A percentile compares a stretch with the other conserved stretches of the same genome.
These are phyloP conservation scores for Apiotrichum laibachii DNA, from an alignment of 1,284 basidiomycete species.

Conservation along the genomic window DNA sequence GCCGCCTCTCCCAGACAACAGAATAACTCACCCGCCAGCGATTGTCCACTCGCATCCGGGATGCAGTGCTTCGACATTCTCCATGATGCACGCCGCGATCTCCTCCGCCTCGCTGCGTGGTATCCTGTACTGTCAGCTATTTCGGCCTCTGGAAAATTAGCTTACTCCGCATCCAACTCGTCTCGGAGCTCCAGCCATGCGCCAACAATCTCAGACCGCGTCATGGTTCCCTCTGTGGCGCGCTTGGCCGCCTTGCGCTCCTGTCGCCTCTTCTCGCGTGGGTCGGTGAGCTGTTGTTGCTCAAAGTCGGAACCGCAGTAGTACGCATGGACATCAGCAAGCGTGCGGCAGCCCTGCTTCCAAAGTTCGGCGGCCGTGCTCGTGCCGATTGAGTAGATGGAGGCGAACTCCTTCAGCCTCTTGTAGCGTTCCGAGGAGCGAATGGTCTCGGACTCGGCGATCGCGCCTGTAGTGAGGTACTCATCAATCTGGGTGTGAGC, in stretches of 20 bases:
- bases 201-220: constrained; percentile 43
- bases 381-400: constrained; percentile 47
- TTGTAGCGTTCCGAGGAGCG: constrained; percentile 34
- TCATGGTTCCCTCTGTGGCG: constrained; percentile 45
- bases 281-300: not conserved
- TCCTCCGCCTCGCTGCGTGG: constrained; percentile 45
- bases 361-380: constrained; percentile 44
- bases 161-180: constrained; percentile 43
- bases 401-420: constrained; percentile 38
- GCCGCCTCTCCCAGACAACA: too few relatives aligned
- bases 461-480: constrained; percentile 38
- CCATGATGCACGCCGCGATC: constrained; percentile 41
- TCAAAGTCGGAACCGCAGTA: constrained; percentile 20
- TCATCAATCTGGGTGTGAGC: constrained; percentile 45
- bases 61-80: constrained; percentile 40
- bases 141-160: not conserved
- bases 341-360: constrained; percentile 42
- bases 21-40: constrained; percentile 38
- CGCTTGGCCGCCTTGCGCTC: constrained; percentile 33
- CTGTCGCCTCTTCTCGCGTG: constrained; percentile 25
- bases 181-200: constrained; percentile 46
- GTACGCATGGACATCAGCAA: constrained; percentile 40
- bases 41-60: constrained; percentile 44
- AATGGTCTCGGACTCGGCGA: constrained; percentile 42
- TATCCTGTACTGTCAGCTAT: constrained; percentile 29